Evolutionary conservation across 257 asterid genomes (phyloP), one percentile per base, ranked within the genome.

Genomic region (Nicotiana noctiflora): DNA sequence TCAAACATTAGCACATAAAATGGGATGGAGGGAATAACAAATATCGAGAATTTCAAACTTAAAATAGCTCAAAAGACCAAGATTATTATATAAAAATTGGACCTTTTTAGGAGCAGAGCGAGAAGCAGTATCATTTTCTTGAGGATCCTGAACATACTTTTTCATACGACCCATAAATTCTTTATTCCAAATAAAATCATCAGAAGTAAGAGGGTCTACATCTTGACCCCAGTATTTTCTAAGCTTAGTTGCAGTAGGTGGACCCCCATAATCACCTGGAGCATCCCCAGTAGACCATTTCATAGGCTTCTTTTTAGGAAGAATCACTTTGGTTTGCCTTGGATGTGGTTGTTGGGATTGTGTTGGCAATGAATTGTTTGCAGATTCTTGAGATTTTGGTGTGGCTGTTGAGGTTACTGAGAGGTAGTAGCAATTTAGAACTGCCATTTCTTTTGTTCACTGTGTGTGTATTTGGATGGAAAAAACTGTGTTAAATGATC

Each of bases 251-350:
- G 95, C 88, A 64, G 94, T 87, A 34, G 98, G 96, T 64, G 99
- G 97, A 83, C 98, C 98, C 14, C 97, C 99, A 37, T 93, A 93
- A 17, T 93, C 99, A 77, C 97, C 99, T 3, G 98, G 98, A 10
- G 93, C 94, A 31, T 89, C 92, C 51, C 98, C 99, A 8, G 97
- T 91, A 10, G 97, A 92, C 98, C 97, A 93, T 87, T 93, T 95
- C 93, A 83, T 18, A 2, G 98, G 95, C 87, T 93, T 95, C 88
- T 91, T 92, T 34, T 87, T 84, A 2, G 99, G 99, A 76, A 95
- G 86, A 57, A 93, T 84, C 70, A 95, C 84, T 89, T 95, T 95
- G 34, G 97, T 88, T 49, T 91, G 94, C 4, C 79, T 82, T 76
- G n/a, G 86, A 17, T 70, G 46, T 49, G 59, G 84, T 17, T 72